Percentiles rank a stretch among this genome's conserved stretches.
Evolutionary conservation across 257 asterid species (phyloP).

Genomic region (Solanum chilense): DNA sequence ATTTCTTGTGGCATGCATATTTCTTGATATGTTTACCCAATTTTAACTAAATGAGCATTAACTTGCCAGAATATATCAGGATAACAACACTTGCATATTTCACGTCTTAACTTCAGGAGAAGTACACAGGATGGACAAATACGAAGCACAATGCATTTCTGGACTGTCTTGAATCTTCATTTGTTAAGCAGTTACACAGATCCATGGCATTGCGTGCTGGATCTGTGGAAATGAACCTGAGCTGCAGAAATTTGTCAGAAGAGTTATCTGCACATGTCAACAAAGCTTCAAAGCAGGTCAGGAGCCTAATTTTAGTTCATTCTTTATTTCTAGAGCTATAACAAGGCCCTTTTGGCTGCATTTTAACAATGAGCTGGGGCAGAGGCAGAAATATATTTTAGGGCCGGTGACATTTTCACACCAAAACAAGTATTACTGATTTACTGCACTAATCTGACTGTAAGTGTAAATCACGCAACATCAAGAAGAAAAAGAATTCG

Average conservation of each 20-base stretch:
- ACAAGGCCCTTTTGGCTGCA: not conserved
- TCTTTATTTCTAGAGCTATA: not conserved
- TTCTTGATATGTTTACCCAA: not conserved
- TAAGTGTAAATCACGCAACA: not conserved
- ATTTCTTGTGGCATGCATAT: not conserved
- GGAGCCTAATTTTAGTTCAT: not conserved
- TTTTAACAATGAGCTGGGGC: not conserved
- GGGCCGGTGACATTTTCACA: not conserved
- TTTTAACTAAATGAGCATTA: not conserved
- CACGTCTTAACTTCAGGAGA: slow-evolving; percentile 28
- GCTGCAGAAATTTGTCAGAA: slow-evolving; percentile 2
- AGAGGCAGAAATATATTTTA: not conserved
- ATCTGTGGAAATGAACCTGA: slow-evolving; percentile 13
- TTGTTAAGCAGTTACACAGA: slow-evolving; percentile 51
- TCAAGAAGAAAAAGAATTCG: not conserved
- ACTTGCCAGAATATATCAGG: not conserved
- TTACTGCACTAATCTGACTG: not conserved
- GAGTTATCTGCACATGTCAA: slow-evolving; percentile 6
- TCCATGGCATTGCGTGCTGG: slow-evolving; percentile 23
- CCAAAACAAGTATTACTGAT: not conserved
- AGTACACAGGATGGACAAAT: slow-evolving; percentile 50
- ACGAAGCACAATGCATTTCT: slow-evolving; percentile 63
- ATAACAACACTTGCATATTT: not conserved
- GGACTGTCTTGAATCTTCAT: slow-evolving; percentile 57
- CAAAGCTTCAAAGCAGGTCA: slow-evolving; percentile 40